Percentiles rank a stretch among this genome's conserved stretches.
Evolutionary conservation across 805 yeast species (phyloP).

Genomic region (Ogataea wickerhamii): DNA sequence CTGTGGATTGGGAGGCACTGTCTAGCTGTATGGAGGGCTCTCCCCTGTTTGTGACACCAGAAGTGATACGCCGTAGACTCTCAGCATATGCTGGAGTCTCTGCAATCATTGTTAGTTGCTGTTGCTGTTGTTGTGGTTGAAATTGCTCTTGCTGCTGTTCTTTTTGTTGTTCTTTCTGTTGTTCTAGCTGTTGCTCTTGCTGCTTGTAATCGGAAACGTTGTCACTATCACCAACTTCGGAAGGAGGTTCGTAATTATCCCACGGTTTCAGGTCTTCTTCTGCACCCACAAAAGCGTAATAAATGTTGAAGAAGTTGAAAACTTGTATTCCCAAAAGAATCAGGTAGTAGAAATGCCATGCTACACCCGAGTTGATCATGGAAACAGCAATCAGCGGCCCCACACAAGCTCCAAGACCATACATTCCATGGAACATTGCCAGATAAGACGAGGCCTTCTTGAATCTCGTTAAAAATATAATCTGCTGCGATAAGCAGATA

Average conservation of each 20-base stretch:
- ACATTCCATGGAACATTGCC: constrained; percentile 63
- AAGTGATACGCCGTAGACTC: constrained; percentile 8
- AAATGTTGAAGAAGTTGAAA: constrained; percentile 33
- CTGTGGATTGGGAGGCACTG: constrained; percentile 20
- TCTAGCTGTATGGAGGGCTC: constrained; percentile 17
- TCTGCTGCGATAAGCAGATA: constrained; percentile 45
- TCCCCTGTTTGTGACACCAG: background rate
- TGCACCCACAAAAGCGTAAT: constrained; percentile 46
- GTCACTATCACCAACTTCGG: constrained; percentile 5
- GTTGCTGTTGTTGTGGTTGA: background rate
- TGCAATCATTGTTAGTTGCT: constrained; percentile 20
- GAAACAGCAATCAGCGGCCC: constrained; percentile 64
- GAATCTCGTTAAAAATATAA: constrained; percentile 48
- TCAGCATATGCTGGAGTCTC: constrained; percentile 18
- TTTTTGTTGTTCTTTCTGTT: too few species aligned
- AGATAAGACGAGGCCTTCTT: constrained; percentile 53
- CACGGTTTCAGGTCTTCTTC: constrained; percentile 42
- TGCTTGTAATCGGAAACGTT: constrained; percentile 3
- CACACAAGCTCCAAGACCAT: constrained; percentile 70
- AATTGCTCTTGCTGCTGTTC: too few species aligned
- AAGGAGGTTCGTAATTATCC: constrained; percentile 27
- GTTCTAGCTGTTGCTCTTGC: too few species aligned
- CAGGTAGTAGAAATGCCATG: constrained; percentile 54
- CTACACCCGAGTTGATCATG: constrained; percentile 45
- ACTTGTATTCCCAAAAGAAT: constrained; percentile 42